Conservation (phyloP, 2,329 filamentous ascomycete species). For the Incumbomyces delicatus region DNA sequence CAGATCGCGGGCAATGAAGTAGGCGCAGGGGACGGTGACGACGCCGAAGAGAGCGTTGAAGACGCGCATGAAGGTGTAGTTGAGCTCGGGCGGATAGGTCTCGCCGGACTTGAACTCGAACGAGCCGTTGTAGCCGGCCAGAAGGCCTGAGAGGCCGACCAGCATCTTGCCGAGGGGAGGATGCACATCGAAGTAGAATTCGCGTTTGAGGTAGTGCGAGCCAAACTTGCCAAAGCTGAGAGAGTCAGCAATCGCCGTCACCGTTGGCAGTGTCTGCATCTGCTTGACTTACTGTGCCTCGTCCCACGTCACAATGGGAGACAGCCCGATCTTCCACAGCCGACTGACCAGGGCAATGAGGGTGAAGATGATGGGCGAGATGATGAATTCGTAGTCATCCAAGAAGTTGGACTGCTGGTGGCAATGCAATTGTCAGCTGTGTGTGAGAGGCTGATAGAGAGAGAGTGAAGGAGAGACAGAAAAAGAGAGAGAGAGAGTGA, state of each 20-base stretch:
- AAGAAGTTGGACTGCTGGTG: conserved; percentile 30
- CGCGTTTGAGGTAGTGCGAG: conserved; percentile 96
- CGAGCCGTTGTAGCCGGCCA: conserved; percentile 96
- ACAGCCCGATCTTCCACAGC: conserved; percentile 58
- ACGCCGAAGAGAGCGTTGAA: conserved; percentile 96
- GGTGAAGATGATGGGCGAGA: conserved; percentile 56
- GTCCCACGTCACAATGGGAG: conserved; percentile 65
- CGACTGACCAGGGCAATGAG: conserved; percentile 55
- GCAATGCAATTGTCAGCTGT: too few species aligned
- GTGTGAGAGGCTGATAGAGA: too few species aligned
- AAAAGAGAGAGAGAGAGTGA: too few species aligned
- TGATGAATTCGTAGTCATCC: conserved; percentile 52
- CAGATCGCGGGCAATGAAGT: conserved; percentile 86
- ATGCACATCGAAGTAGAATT: conserved; percentile 98
- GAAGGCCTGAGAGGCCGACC: conserved; percentile 87
- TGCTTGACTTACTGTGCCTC: conserved; percentile 58
- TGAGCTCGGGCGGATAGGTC: conserved; percentile 81
- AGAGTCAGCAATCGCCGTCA: conserved; percentile 1
- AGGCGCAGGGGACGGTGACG: conserved; percentile 83
- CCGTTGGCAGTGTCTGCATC: too few species aligned
- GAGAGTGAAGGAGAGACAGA: too few species aligned
- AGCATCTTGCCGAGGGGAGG: conserved; percentile 97
- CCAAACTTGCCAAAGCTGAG: conserved; percentile 66
- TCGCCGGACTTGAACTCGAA: conserved; percentile 99
- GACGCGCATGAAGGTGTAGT: conserved; percentile 97